Conservation (phyloP, 305 asterid species). For the Fraxinus latifolia region DNA sequence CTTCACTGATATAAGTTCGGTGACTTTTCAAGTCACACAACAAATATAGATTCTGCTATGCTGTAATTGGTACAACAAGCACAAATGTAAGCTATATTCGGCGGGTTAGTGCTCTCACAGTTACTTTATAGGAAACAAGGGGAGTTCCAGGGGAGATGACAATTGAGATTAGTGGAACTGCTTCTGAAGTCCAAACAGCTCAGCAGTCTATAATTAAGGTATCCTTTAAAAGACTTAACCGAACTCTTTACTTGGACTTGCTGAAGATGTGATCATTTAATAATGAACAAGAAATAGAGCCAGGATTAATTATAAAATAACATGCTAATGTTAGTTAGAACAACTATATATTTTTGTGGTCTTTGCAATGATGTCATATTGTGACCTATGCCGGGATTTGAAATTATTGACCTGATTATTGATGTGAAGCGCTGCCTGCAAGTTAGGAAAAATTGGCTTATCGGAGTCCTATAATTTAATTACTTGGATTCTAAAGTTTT, state of each 20-base stretch:
- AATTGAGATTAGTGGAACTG: slow-evolving; percentile 83
- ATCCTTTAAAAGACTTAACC: too few relatives aligned
- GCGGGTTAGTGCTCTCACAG: slow-evolving; percentile 87
- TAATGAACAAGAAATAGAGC: slow-evolving; percentile 14
- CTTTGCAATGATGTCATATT: slow-evolving; percentile 16
- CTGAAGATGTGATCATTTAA: slow-evolving; percentile 76
- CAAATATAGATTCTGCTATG: slow-evolving; percentile 94
- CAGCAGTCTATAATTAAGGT: slow-evolving; percentile 42
- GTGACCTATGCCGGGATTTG: slow-evolving; percentile 70
- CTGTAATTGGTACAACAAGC: slow-evolving; percentile 86
- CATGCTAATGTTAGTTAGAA: slow-evolving; percentile 6
- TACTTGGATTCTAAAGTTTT: slow-evolving; percentile 2
- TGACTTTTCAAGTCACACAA: slow-evolving; percentile 55
- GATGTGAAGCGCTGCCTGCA: slow-evolving; percentile 83
- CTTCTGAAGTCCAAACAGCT: slow-evolving; percentile 94
- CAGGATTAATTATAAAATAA: neutral
- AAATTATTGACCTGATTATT: slow-evolving; percentile 77
- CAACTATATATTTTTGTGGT: slow-evolving; percentile 1
- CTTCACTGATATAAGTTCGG: neutral
- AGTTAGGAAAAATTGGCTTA: slow-evolving; percentile 38
- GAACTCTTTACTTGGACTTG: slow-evolving; percentile 88
- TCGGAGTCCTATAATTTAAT: neutral
- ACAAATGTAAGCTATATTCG: slow-evolving; percentile 85
- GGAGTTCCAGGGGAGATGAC: slow-evolving; percentile 95
- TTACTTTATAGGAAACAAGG: slow-evolving; percentile 82